A percentile compares a stretch with the other conserved stretches of the same genome.
Conservation (phyloP, 2,329 filamentous ascomycete genomes). For the Paramyrothecium sp. region DNA sequence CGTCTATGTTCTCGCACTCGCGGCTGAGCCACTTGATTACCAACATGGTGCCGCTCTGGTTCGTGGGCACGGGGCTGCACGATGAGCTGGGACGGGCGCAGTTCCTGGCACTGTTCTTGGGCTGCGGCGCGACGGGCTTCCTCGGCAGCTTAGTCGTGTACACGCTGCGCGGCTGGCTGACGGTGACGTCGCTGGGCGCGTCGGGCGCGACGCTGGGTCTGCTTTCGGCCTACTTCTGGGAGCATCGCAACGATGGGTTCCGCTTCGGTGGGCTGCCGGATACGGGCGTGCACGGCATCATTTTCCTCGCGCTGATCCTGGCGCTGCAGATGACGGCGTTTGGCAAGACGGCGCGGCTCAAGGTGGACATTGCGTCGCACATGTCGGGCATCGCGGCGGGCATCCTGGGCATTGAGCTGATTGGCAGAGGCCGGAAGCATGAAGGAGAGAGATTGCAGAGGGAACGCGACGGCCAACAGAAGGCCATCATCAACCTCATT, state of each 20-base stretch:
- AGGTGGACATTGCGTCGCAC: constrained; percentile 52
- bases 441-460: constrained; percentile 4
- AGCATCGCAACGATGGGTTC: constrained; percentile 55
- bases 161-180: constrained; percentile 43
- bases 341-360: constrained; percentile 38
- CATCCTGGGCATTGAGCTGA: constrained; percentile 34
- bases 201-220: constrained; percentile 65
- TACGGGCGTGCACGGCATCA: constrained; percentile 55
- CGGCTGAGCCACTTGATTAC: constrained; percentile 54
- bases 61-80: constrained; percentile 66
- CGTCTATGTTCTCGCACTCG: constrained; percentile 70
- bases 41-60: constrained; percentile 66
- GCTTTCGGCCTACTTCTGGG: constrained; percentile 60
- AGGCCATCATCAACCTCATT: not conserved
- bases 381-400: constrained; percentile 50
- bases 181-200: constrained; percentile 60
- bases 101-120: constrained; percentile 67
- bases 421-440: constrained; percentile 18
- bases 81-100: constrained; percentile 68
- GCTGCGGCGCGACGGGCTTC: constrained; percentile 56
- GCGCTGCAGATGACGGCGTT: constrained; percentile 49
- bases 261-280: constrained; percentile 56
- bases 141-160: constrained; percentile 54
- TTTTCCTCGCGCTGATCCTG: constrained; percentile 49
- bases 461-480: constrained; percentile 13